Conservation (phyloP, 441 rosid species). For the Pelargonium myrrhifolium region DNA sequence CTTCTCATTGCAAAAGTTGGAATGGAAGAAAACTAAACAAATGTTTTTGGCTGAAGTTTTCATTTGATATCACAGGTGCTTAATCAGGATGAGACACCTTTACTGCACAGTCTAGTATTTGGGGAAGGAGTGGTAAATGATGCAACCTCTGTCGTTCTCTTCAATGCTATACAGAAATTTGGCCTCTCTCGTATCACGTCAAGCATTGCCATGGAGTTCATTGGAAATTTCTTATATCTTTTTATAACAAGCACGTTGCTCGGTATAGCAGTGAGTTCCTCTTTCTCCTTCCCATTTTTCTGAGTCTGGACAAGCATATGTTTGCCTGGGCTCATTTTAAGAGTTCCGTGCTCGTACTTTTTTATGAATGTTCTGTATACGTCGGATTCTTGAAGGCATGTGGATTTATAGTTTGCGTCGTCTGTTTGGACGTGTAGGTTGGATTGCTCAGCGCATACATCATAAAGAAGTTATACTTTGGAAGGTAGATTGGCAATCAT, state of each 20-base stretch:
- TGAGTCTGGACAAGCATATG: no score
- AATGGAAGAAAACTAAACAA: neutral
- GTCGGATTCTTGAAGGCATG: no score
- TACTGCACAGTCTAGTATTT: conserved; percentile 86
- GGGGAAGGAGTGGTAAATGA: conserved; percentile 97
- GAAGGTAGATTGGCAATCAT: conserved; percentile 39
- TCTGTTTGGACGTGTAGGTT: conserved; percentile 34
- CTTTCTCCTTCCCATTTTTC: no score
- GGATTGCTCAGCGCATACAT: conserved; percentile 80
- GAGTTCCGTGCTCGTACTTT: no score
- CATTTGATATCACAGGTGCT: conserved; percentile 50
- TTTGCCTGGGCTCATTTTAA: no score
- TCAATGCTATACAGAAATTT: conserved; percentile 88
- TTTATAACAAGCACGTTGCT: conserved; percentile 72
- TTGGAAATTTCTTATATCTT: conserved; percentile 63
- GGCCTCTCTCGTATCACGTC: conserved; percentile 52
- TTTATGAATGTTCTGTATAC: no score
- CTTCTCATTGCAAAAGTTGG: neutral
- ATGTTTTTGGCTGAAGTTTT: neutral
- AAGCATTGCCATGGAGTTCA: conserved; percentile 49
- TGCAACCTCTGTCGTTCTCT: conserved; percentile 93
- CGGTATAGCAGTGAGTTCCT: conserved; percentile 73
- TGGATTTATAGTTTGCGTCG: neutral
- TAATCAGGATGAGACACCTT: conserved; percentile 88
- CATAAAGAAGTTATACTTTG: conserved; percentile 78